These are phyloP conservation scores for Termitomyces bulborhizus DNA, from an alignment of 768 basidiomycete genomes.

Conservation along the genomic window DNA sequence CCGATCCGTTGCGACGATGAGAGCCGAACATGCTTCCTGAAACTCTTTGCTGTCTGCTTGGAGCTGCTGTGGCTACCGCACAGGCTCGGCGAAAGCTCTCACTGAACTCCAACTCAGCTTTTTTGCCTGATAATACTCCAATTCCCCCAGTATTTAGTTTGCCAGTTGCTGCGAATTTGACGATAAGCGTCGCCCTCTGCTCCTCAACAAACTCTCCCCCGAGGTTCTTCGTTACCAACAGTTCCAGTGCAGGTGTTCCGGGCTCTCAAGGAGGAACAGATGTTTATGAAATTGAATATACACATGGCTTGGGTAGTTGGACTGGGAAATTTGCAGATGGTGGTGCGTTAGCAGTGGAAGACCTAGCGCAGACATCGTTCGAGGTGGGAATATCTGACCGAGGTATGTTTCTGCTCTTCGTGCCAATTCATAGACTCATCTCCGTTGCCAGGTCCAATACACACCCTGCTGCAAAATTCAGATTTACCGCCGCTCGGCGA, in stretches of 20 bases:
- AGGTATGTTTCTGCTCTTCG: conserved; percentile 19
- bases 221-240: conserved; percentile 58
- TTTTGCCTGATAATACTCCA: conserved; percentile 23
- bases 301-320: conserved; percentile 48
- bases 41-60: conserved; percentile 28
- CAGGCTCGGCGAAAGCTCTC: conserved; percentile 25
- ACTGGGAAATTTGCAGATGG: conserved; percentile 38
- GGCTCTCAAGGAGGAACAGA: conserved; percentile 29
- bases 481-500: conserved; percentile 60
- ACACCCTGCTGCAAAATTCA: conserved; percentile 27
- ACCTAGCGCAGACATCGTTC: conserved; percentile 35
- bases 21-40: conserved; percentile 26
- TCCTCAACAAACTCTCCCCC: conserved; percentile 28
- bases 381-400: conserved; percentile 52
- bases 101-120: conserved; percentile 29
- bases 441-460: conserved; percentile 37
- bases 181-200: conserved; percentile 47
- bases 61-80: conserved; percentile 23
- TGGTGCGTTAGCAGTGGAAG: conserved; percentile 46
- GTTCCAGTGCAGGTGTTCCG: conserved; percentile 28
- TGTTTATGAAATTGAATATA: conserved; percentile 42
- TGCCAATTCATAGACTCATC: background rate
- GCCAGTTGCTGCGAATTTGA: conserved; percentile 31
- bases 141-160: conserved; percentile 33
- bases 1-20: background rate